Evolutionary conservation across 805 yeast species (phyloP), one percentile per base, ranked within the genome.

Genomic region (Nakazawaea ishiwadae): DNA sequence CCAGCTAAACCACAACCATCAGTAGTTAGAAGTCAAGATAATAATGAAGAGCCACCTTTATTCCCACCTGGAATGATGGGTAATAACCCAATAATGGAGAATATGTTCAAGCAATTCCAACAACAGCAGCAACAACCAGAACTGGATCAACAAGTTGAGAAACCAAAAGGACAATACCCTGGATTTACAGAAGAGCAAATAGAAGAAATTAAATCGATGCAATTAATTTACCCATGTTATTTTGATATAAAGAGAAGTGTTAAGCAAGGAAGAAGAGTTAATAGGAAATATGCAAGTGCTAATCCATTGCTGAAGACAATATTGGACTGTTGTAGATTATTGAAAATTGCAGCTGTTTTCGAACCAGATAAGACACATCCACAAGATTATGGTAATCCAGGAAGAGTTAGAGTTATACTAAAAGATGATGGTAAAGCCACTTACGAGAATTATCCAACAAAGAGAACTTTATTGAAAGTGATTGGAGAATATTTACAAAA

Each of bases 371-470:
- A 89, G 65, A 62, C 84, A 1, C 99, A 91, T 63, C 98, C 98
- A 10, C 96, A 90, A 60, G 98, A 91, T 63, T 93, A 83, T 74
- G 95, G 98, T 50, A 91, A 91, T 56, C 95, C 97, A 4, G 99
- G 99, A n/a, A 74, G 98, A 54, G 90, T 93, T 27, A 77, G 96
- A 50, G 83, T 89, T 17, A 66, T 79, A 34, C 50, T 87, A 31
- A 82, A 79, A 53, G 72, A 73, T 36, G 62, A 71, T 9, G 79
- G 77, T 1, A 51, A 60, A 20, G 57, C 70, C 9, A 66, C 63
- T 11, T 56, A 58, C 14, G 39, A 53, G 35, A 59, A 35, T 5
- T 36, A 66, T 29, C 61, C 60, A 40, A 76, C 73, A 47, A 89
- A 90, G 58, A 77, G 95, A 51, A 79, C 77, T 36, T 61, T 91